Evolutionary conservation across 2,329 filamentous ascomycete species (phyloP).

Genomic region (Nemania sp.): DNA sequence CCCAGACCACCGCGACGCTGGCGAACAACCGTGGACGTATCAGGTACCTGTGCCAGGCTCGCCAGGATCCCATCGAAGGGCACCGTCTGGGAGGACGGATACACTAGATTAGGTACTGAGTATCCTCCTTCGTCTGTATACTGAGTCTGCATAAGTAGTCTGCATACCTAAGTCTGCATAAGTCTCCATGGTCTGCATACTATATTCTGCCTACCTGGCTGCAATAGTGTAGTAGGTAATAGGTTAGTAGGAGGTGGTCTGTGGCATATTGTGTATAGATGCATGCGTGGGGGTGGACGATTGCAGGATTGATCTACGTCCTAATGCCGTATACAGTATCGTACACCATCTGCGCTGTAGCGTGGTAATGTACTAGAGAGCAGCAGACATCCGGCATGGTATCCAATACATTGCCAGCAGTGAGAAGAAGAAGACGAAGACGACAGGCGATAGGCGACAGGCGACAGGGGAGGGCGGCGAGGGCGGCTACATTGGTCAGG

Average conservation of each 20-base stretch:
- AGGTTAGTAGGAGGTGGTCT: not conserved
- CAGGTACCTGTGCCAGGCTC: not conserved
- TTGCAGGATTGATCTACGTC: constrained; percentile 7
- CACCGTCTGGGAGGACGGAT: no score
- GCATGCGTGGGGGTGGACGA: constrained; percentile 13
- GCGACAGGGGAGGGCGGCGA: not conserved
- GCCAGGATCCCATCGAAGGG: no score
- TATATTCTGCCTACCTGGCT: no score
- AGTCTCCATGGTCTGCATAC: no score
- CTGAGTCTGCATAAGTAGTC: no score
- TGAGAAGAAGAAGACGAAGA: no score
- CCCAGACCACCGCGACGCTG: constrained; percentile 20
- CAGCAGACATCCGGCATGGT: no score
- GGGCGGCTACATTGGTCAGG: constrained; percentile 19
- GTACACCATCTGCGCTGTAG: not conserved
- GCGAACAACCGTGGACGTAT: constrained; percentile 18
- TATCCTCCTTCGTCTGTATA: no score
- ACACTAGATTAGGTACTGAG: no score
- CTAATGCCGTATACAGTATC: constrained; percentile 1
- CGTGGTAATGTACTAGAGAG: no score
- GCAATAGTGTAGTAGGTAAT: not conserved
- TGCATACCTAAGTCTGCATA: no score
- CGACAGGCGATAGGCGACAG: not conserved
- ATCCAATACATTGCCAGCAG: no score
- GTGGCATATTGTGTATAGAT: not conserved